Percentiles rank a stretch among this genome's conserved stretches.
phyloP scores from a whole-genome alignment of 2,329 filamentous ascomycete genomes.

The Dactylellina parvicollis region DNA sequence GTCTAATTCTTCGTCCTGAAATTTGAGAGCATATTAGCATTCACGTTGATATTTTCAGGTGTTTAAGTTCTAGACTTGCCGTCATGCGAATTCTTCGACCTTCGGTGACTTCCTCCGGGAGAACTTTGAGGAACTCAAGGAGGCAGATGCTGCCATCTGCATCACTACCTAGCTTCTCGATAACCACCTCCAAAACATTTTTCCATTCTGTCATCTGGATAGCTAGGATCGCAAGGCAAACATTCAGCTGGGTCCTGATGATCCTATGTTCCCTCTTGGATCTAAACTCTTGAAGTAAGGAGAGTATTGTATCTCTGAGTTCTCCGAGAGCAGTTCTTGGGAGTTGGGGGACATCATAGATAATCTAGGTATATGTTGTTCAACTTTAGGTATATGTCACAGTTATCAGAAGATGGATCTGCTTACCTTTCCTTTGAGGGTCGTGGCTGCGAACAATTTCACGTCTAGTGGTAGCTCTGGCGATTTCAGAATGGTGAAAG shows the following conservation, averaged over 20 bases:
- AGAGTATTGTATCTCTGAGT: slow-evolving; percentile 83
- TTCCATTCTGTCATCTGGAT: slow-evolving; percentile 98
- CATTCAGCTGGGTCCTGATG: slow-evolving; percentile 89
- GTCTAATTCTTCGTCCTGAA: slow-evolving; percentile 91
- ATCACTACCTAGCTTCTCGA: slow-evolving; percentile 78
- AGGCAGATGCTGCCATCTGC: slow-evolving; percentile 84
- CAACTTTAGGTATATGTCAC: not conserved
- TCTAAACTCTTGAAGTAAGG: slow-evolving; percentile 81
- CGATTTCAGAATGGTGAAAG: slow-evolving; percentile 85
- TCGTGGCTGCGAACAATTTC: slow-evolving; percentile 94
- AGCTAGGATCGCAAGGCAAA: slow-evolving; percentile 91
- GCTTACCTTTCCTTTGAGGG: slow-evolving; percentile 93
- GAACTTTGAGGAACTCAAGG: slow-evolving; percentile 93
- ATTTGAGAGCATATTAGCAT: slow-evolving; percentile 6
- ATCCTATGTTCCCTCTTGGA: slow-evolving; percentile 77
- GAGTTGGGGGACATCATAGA: slow-evolving; percentile 92
- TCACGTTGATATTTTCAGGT: slow-evolving; percentile 59
- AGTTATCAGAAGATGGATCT: slow-evolving; percentile 34
- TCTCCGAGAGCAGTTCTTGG: slow-evolving; percentile 76
- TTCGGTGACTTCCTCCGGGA: slow-evolving; percentile 98
- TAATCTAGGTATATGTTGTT: slow-evolving; percentile 73
- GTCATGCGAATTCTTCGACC: slow-evolving; percentile 99
- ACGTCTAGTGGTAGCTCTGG: slow-evolving; percentile 78
- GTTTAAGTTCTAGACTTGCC: slow-evolving; percentile 77
- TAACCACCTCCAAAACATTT: slow-evolving; percentile 84